Evolutionary conservation across 228 moss, liverwort and hornwort species (phyloP).

Genomic region (Sphagnum fallax): DNA sequence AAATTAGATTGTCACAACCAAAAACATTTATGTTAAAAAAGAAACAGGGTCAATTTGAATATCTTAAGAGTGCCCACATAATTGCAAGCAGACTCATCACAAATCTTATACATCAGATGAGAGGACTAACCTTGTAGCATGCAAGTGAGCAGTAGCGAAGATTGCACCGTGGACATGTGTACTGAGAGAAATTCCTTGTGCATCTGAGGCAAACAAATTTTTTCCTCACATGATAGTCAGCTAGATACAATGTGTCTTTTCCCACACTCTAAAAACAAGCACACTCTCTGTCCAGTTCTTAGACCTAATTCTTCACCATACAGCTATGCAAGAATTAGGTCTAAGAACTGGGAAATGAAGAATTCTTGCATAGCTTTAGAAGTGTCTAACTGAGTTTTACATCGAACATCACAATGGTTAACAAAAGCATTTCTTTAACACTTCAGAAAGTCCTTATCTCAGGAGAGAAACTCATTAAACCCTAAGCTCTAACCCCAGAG

Average conservation of each 20-base stretch:
- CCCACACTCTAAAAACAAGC: background rate
- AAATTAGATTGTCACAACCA: background rate
- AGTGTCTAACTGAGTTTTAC: background rate
- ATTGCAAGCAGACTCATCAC: background rate
- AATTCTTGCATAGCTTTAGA: background rate
- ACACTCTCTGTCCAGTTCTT: background rate
- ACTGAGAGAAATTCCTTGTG: constrained; percentile 76
- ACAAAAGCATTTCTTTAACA: background rate
- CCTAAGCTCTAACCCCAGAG: constrained; percentile 10
- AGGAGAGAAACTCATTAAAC: background rate
- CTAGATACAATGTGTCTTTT: background rate
- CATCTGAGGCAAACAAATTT: constrained; percentile 29
- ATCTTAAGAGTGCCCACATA: background rate
- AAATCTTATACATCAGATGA: background rate
- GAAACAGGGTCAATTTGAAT: background rate
- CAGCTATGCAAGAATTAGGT: background rate
- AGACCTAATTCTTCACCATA: background rate
- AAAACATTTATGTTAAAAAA: background rate
- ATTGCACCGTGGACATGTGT: constrained; percentile 94
- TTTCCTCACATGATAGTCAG: constrained; percentile 4
- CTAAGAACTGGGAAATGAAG: background rate
- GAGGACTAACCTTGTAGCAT: constrained; percentile 77
- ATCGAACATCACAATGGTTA: background rate
- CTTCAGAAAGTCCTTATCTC: background rate
- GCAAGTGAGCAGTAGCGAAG: constrained; percentile 79